phyloP scores from a whole-genome alignment of 2,329 filamentous ascomycete genomes.

The Colletotrichum simmondsii region DNA sequence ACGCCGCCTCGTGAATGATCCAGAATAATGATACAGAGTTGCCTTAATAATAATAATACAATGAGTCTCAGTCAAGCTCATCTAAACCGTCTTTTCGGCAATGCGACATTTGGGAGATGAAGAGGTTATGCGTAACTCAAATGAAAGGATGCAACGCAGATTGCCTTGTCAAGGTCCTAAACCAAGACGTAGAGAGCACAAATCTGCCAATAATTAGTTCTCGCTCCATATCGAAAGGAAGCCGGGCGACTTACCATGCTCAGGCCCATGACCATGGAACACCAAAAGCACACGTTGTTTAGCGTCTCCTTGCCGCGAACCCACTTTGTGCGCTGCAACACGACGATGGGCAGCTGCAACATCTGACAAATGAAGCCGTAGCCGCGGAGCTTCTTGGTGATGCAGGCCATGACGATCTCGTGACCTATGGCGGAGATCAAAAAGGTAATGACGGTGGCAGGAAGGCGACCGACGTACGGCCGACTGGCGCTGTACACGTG shows the following conservation, averaged over 20 bases:
- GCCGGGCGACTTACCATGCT: conserved; percentile 71
- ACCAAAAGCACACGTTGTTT: conserved; percentile 93
- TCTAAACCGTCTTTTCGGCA: background rate
- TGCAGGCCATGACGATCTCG: conserved; percentile 97
- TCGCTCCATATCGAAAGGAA: background rate
- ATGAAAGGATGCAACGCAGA: background rate
- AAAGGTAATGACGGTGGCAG: conserved; percentile 91
- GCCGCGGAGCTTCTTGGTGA: conserved; percentile 94
- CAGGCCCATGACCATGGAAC: conserved; percentile 87
- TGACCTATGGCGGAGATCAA: conserved; percentile 89
- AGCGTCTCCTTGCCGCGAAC: conserved; percentile 80
- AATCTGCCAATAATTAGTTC: conserved; percentile 50
- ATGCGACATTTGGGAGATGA: background rate
- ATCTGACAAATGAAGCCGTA: conserved; percentile 97
- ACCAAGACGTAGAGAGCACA: conserved; percentile 65
- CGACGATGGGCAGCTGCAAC: conserved; percentile 95
- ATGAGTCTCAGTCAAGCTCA: background rate
- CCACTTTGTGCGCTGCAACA: conserved; percentile 84
- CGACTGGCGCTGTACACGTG: conserved; percentile 92
- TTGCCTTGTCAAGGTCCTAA: conserved; percentile 37
- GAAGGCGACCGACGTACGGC: conserved; percentile 77
- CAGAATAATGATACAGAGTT: background rate
- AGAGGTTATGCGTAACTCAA: background rate
- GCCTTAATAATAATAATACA: conserved; percentile 6
- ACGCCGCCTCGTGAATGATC: conserved; percentile 4